Conservation (phyloP, 257 asterid genomes). For the Jacaranda copaia region DNA sequence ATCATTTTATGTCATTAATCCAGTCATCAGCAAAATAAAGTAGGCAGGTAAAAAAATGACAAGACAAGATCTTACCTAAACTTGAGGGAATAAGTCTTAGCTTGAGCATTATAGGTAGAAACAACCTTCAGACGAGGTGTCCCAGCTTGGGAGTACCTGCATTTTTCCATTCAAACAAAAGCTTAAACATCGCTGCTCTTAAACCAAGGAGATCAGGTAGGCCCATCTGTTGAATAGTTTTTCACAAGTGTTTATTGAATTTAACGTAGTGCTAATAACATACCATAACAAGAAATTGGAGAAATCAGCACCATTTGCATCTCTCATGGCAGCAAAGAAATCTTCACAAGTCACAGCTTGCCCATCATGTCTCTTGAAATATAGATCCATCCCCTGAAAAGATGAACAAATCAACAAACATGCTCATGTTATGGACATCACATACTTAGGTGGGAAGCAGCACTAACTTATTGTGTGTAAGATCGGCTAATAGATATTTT, state of each 20-base stretch:
- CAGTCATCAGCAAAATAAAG: slow-evolving; percentile 14
- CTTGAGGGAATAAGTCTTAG: slow-evolving; percentile 72
- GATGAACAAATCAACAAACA: slow-evolving; percentile 18
- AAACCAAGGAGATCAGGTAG: too few species aligned
- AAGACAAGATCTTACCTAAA: slow-evolving; percentile 62
- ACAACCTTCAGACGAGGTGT: slow-evolving; percentile 79
- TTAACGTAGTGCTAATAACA: slow-evolving; percentile 32
- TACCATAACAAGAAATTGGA: slow-evolving; percentile 90
- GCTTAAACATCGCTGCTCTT: not conserved
- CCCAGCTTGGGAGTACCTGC: slow-evolving; percentile 99
- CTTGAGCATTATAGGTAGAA: slow-evolving; percentile 66
- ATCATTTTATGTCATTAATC: slow-evolving; percentile 30
- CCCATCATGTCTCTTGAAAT: slow-evolving; percentile 83
- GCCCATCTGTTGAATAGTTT: too few species aligned
- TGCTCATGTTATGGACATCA: slow-evolving; percentile 16
- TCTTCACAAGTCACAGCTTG: slow-evolving; percentile 92
- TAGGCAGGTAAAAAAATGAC: not conserved
- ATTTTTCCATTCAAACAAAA: slow-evolving; percentile 34
- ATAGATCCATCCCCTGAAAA: slow-evolving; percentile 82
- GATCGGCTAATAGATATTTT: not conserved
- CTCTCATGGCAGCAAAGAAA: slow-evolving; percentile 95
- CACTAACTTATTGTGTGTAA: not conserved
- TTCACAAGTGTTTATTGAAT: not conserved
- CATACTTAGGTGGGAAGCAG: slow-evolving; percentile 2
- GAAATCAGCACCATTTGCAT: slow-evolving; percentile 89